Conservation (phyloP, 352 stramenopile genomes). For the Globisporangium lucens region DNA sequence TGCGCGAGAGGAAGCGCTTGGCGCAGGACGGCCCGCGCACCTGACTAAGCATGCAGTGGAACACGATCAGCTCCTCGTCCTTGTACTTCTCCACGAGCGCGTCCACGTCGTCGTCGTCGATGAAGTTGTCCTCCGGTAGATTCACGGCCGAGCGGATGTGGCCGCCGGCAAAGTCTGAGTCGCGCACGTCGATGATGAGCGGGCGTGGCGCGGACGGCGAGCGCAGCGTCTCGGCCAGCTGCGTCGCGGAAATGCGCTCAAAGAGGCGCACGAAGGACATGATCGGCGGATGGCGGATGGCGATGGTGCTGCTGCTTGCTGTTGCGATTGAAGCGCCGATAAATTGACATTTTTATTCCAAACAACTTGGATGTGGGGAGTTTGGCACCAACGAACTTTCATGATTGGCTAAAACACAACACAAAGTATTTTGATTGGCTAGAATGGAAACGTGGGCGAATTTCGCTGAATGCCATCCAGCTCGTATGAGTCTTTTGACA, state of each 20-base stretch:
- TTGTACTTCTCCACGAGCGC: conserved; percentile 65
- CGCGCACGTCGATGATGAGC: conserved; percentile 75
- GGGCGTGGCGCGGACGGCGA: conserved; percentile 28
- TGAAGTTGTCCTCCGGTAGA: conserved; percentile 73
- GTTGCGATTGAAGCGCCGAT: neutral
- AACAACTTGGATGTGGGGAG: too few species aligned
- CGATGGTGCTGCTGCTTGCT: neutral
- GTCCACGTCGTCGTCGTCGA: conserved; percentile 80
- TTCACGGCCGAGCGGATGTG: conserved; percentile 81
- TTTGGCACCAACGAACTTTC: neutral
- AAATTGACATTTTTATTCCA: neutral
- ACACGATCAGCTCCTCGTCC: conserved; percentile 63
- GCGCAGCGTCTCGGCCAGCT: conserved; percentile 57
- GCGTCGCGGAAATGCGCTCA: conserved; percentile 41
- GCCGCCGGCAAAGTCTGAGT: conserved; percentile 66
- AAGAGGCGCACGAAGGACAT: conserved; percentile 24
- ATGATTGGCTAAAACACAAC: neutral
- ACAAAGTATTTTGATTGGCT: neutral
- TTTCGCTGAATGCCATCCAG: neutral
- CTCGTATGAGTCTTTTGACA: neutral
- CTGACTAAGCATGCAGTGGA: conserved; percentile 89
- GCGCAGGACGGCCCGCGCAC: conserved; percentile 79
- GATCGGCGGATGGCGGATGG: neutral
- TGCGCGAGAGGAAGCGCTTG: conserved; percentile 64
- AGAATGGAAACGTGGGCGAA: neutral